Base-by-base conservation (phyloP, 2,329 filamentous ascomycete genomes). In the Alternaria conjuncta region DNA sequence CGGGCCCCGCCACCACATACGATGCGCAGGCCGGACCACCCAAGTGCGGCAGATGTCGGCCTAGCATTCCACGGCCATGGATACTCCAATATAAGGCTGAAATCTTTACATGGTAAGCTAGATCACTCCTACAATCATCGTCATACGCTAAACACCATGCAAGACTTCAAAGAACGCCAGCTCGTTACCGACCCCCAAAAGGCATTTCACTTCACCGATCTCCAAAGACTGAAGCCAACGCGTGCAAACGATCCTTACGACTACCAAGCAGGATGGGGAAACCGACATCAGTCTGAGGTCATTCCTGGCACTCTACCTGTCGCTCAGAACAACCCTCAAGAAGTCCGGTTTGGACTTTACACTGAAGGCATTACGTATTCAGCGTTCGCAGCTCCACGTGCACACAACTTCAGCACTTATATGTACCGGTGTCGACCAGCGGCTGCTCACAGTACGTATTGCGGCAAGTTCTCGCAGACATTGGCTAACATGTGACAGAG, bases 331-430 rank as follows among this genome's bases (percentile, higher is more conserved):
- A 82, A 74, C 36, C 82, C 82, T 2, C 81, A 83, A 36, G 79
- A 79, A 62, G 74, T 77, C 13, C 73, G 81, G 21, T 83, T 83
- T 63, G 82, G 82, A 8, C 73, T 84, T 3, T 84, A 84, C 64
- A 81, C 81, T 1, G 82, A 84, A 65, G 79, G 80, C 18, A 82
- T 84, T 65, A 84, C 81, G 15, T 81, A 81, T 46, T 80, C 78
- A 18, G 78, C 81, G 12, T 84, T 84, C 65, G 78, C 78, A 51
- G 82, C 82, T 6, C 81, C 82, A 7, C 75, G 82, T 23, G 72
- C 77, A 45, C 69, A 75, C 26, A 83, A 84, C 70, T 80, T 77
- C 63, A 82, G 79, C 53, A 81, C 81, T 11, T 84, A 81, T 60
- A 79, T 84, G 78, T 84, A 84, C 66, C 77, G 82, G 26, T 78